These are phyloP conservation scores for Conticribra guillardii DNA, from an alignment of 108 stramenopile genomes.

Conservation along the genomic window DNA sequence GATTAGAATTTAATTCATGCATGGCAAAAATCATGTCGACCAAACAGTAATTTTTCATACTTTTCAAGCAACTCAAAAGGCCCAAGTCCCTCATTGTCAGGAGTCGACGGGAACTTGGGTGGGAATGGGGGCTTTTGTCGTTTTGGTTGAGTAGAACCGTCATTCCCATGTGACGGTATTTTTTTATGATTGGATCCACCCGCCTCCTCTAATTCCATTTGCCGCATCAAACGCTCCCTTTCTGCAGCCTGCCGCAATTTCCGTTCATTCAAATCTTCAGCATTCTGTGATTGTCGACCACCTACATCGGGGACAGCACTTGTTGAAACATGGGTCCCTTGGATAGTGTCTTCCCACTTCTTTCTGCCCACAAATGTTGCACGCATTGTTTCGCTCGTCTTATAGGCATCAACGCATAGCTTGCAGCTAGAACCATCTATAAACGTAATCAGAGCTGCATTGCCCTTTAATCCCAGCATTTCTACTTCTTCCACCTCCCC, in stretches of 20 bases:
- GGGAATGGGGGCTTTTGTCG: slow-evolving; percentile 39
- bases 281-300: slow-evolving; percentile 8
- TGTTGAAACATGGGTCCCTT: slow-evolving; percentile 1
- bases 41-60: slow-evolving; percentile 35
- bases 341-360: slow-evolving; percentile 53
- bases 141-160: slow-evolving; percentile 1
- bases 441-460: slow-evolving; percentile 81
- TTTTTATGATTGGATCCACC: no score
- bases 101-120: slow-evolving; percentile 44
- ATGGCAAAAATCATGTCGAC: neutral
- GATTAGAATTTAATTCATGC: neutral
- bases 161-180: no score
- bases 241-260: slow-evolving; percentile 78
- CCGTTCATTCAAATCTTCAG: slow-evolving; percentile 64
- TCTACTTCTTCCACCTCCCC: slow-evolving; percentile 76
- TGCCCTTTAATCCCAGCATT: slow-evolving; percentile 78
- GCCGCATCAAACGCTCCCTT: slow-evolving; percentile 65
- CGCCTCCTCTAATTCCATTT: slow-evolving; percentile 65
- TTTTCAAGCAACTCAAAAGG: slow-evolving; percentile 43
- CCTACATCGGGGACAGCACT: slow-evolving; percentile 3
- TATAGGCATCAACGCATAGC: slow-evolving; percentile 76
- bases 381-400: slow-evolving; percentile 70
- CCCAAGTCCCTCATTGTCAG: slow-evolving; percentile 9
- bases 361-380: slow-evolving; percentile 75
- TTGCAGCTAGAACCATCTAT: slow-evolving; percentile 55